Base-by-base conservation (phyloP, 2,329 filamentous ascomycete species). In the Teratosphaeria epicoccoides region DNA sequence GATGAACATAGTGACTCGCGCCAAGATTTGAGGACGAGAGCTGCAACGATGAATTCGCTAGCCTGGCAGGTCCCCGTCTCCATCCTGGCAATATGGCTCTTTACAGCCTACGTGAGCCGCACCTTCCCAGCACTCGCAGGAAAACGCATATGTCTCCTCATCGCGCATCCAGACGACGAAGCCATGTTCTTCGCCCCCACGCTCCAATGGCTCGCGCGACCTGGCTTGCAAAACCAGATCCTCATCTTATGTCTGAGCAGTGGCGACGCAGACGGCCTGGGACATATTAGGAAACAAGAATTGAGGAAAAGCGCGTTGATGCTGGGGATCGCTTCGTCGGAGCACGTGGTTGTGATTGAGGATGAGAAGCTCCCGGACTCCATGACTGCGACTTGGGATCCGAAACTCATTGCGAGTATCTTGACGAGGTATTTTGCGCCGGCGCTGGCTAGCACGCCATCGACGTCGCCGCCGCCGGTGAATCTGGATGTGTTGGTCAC, bases 141-240 rank as follows among this genome's bases (percentile, higher is more conserved):
- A 73, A 94, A 95, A 77, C 83, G 87, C 64, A 88, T 98, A 65
- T 86, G 87, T 67, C 79, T 98, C 50, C 76, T 98, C 51, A 97
- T 98, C 64, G 93, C 93, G 22, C 93, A 98, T 72, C 93, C 93
- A 0, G 93, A 98, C 71, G 93, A 98, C 65, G 93, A 98, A 74
- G 93, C 91, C 69, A 98, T 98, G 93, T 98, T 98, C 77, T 98
- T 98, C 71, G 83, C 89, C 57, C 93, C 93, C 0, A 87, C 88
- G 0, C 76, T 97, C 12, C 77, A 94, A 61, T 83, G 87, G n/a
- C 79, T 98, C 52, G 91, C 89, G 17, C 76, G 80, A 12, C 88
- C 88, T 3, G 81, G 83, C 53, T 76, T 85, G 20, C 86, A 87
- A 3, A 97, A 98, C 71, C 88, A 94, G 66, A 79, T 98, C 65